Evolutionary conservation across 768 basidiomycete genomes (phyloP).

Genomic region (Lactarius trivialis): DNA sequence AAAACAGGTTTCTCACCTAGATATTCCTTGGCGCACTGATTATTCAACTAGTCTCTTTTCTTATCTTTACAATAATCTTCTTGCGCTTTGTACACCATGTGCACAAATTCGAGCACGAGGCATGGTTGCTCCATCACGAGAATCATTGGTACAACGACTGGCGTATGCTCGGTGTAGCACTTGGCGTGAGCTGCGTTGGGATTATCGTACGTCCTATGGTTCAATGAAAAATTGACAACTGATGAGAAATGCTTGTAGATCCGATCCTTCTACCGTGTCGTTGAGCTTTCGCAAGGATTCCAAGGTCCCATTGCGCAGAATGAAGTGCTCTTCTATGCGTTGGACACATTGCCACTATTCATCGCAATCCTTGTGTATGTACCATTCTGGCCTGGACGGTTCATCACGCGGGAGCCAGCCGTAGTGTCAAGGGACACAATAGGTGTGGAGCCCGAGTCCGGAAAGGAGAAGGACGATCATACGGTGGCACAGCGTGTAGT

Average conservation of each 20-base stretch:
- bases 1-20: not conserved
- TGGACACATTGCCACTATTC: slow-evolving; percentile 62
- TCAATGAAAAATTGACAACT: not conserved
- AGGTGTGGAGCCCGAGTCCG: not conserved
- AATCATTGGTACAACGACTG: slow-evolving; percentile 50
- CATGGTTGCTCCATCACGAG: slow-evolving; percentile 36
- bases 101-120: slow-evolving; percentile 33
- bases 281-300: slow-evolving; percentile 60
- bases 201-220: slow-evolving; percentile 44
- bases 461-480: not conserved
- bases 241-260: slow-evolving; percentile 35
- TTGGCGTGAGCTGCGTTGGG: slow-evolving; percentile 52
- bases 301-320: slow-evolving; percentile 48
- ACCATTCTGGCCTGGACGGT: slow-evolving; percentile 59
- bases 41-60: slow-evolving; percentile 18
- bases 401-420: slow-evolving; percentile 30
- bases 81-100: slow-evolving; percentile 37
- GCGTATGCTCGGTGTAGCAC: slow-evolving; percentile 45
- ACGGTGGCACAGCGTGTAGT: not conserved
- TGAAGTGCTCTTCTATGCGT: slow-evolving; percentile 57
- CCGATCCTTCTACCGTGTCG: slow-evolving; percentile 52
- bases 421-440: slow-evolving; percentile 37
- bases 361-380: slow-evolving; percentile 52
- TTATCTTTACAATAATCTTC: slow-evolving; percentile 33
- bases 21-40: slow-evolving; percentile 10